A percentile compares a stretch with the other conserved stretches of the same genome.
Conservation (phyloP, 352 stramenopile genomes). For the Globisporangium okanoganense region DNA sequence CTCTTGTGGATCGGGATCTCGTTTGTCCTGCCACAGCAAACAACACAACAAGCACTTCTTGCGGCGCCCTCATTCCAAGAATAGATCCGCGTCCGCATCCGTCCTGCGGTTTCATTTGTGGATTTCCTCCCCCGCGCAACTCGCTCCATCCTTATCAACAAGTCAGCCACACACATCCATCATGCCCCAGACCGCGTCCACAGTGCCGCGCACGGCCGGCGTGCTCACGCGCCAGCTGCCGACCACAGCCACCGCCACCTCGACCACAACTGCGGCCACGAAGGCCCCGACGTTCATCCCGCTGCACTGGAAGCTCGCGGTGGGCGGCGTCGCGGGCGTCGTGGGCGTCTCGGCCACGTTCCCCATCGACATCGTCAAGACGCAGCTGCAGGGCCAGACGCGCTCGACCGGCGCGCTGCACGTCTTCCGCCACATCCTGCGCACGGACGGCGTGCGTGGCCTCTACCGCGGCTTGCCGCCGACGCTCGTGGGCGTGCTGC, state of each 20-base stretch:
- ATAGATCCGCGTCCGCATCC: neutral
- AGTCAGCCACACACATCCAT: neutral
- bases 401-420: slow-evolving; percentile 49
- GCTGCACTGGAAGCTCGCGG: slow-evolving; percentile 78
- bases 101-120: slow-evolving; percentile 2
- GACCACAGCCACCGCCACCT: slow-evolving; percentile 5
- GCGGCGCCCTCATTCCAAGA: neutral
- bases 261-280: neutral
- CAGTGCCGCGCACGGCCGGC: slow-evolving; percentile 11
- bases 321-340: slow-evolving; percentile 83
- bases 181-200: slow-evolving; percentile 2
- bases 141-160: neutral
- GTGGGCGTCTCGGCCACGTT: slow-evolving; percentile 85
- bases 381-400: slow-evolving; percentile 83
- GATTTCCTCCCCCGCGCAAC: neutral
- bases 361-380: slow-evolving; percentile 93
- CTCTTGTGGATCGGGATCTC: neutral
- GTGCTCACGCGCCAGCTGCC: slow-evolving; percentile 19
- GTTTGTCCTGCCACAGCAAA: neutral
- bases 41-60: neutral
- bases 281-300: slow-evolving; percentile 39
- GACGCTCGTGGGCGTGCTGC: slow-evolving; percentile 80
- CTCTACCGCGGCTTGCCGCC: slow-evolving; percentile 75
- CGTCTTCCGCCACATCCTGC: slow-evolving; percentile 69
- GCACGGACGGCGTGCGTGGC: slow-evolving; percentile 58